phyloP scores from a whole-genome alignment of 2,329 filamentous ascomycete genomes.

The Aspergillus spinulosporus region DNA sequence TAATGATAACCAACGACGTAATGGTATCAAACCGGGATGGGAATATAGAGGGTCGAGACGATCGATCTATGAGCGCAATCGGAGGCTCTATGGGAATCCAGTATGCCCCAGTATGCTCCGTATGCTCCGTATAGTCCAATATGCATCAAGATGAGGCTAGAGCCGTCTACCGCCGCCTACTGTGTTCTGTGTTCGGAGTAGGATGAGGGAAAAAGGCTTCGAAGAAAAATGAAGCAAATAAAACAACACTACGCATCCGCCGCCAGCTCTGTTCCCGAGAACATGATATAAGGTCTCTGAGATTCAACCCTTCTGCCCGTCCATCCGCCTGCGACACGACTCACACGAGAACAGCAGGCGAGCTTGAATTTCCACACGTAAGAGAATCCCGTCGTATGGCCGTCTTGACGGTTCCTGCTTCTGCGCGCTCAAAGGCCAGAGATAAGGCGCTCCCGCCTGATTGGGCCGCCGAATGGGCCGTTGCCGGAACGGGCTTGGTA shows the following conservation, averaged over 20 bases:
- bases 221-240: neutral
- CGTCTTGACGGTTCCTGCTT: slow-evolving; percentile 11
- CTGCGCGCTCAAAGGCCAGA: slow-evolving; percentile 9
- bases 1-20: slow-evolving; percentile 7
- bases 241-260: no score
- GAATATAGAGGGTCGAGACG: neutral
- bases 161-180: neutral
- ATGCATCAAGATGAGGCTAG: neutral
- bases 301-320: neutral
- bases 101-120: no score
- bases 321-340: neutral
- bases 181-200: neutral
- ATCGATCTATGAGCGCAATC: slow-evolving; percentile 2
- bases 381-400: slow-evolving; percentile 20
- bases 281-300: no score
- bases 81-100: neutral
- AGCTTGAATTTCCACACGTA: slow-evolving; percentile 30
- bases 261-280: no score
- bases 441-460: slow-evolving; percentile 35
- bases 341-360: neutral
- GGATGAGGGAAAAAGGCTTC: neutral
- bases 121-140: no score
- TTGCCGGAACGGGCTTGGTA: slow-evolving; percentile 25
- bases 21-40: neutral
- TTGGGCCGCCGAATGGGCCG: slow-evolving; percentile 27